phyloP scores from a whole-genome alignment of 208 protist species.

The Acanthamoeba triangularis region DNA sequence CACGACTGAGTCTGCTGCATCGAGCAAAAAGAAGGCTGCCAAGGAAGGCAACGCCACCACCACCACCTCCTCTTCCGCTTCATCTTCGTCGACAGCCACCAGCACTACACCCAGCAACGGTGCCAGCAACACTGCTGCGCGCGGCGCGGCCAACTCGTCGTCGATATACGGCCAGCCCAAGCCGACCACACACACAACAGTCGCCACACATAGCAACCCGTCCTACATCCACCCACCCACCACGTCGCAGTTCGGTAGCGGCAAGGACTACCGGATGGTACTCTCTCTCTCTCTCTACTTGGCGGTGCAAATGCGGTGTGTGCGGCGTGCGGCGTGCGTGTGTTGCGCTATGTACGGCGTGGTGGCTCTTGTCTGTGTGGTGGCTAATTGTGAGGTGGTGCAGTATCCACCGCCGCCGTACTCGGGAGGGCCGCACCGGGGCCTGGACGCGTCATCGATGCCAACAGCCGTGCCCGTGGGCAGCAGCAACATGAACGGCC shows the following conservation, averaged over 20 bases:
- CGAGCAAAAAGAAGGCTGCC: background rate
- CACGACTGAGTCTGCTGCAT: background rate
- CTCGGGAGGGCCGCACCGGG: background rate
- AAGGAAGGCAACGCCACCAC: background rate
- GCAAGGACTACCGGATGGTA: background rate
- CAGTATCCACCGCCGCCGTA: background rate
- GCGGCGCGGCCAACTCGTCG: no score
- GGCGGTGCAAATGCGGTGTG: no score
- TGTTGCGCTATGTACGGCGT: background rate
- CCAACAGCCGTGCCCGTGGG: background rate
- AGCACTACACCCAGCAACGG: background rate
- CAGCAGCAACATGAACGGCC: background rate
- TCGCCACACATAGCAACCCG: background rate
- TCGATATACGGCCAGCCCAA: background rate
- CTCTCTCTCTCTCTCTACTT: no score
- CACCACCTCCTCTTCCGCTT: background rate
- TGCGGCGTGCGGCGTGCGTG: no score
- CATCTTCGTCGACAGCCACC: background rate
- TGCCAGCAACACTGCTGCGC: background rate
- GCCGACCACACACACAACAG: background rate
- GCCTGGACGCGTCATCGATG: background rate
- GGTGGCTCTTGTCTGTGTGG: background rate
- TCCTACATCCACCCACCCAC: background rate
- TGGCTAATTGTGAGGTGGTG: background rate
- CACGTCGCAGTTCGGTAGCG: background rate